phyloP scores from a whole-genome alignment of 2,329 filamentous ascomycete genomes.

The Sporothrix brasiliensis region DNA sequence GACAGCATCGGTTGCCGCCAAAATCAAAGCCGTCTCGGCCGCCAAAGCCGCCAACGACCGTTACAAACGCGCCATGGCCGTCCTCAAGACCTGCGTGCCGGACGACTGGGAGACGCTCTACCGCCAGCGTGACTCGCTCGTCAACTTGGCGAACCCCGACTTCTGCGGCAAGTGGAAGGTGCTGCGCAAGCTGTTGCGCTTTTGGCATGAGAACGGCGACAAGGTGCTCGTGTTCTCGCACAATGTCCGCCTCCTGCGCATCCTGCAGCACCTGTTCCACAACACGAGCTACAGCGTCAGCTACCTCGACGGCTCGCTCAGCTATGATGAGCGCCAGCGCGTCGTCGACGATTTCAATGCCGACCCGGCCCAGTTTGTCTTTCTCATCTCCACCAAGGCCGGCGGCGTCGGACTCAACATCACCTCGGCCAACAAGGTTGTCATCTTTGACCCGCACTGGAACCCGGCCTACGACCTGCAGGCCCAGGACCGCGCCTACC shows the following conservation, averaged over 20 bases:
- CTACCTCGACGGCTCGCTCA: constrained; percentile 84
- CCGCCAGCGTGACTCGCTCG: constrained; percentile 72
- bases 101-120: constrained; percentile 75
- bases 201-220: constrained; percentile 87
- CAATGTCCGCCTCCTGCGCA: constrained; percentile 79
- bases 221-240: constrained; percentile 97
- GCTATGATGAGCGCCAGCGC: constrained; percentile 78
- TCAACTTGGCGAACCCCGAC: constrained; percentile 80
- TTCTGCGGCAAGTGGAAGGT: constrained; percentile 98
- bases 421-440: constrained; percentile 95
- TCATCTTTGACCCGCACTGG: constrained; percentile 97
- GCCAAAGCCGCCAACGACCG: constrained; percentile 55
- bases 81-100: constrained; percentile 74
- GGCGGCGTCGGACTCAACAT: constrained; percentile 96
- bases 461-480: constrained; percentile 94
- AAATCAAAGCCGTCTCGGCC: background rate
- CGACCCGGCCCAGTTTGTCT: constrained; percentile 85
- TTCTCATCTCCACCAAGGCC: constrained; percentile 90
- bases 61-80: constrained; percentile 74
- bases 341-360: constrained; percentile 91
- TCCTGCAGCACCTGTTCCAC: constrained; percentile 82
- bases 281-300: constrained; percentile 88
- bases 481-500: constrained; percentile 93
- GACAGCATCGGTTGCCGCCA: background rate
- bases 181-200: constrained; percentile 78